Percentiles rank a stretch among this genome's conserved stretches.
These are phyloP conservation scores for Daldinia childiae DNA, from an alignment of 495 filamentous ascomycete genomes.

Conservation along the genomic window DNA sequence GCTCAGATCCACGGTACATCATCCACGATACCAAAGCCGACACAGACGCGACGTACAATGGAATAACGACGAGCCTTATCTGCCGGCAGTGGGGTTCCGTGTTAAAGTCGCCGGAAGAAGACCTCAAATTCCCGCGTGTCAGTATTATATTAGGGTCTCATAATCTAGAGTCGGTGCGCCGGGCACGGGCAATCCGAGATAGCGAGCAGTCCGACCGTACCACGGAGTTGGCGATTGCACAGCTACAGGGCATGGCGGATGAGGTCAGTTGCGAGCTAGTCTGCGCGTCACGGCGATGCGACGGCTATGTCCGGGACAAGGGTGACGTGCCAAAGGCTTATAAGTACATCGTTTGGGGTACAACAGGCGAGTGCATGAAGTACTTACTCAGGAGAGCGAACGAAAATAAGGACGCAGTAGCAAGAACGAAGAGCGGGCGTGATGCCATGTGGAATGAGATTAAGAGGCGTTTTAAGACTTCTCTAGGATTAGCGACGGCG, in stretches of 20 bases:
- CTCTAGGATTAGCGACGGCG: constrained; percentile 50
- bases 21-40: constrained; percentile 84
- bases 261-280: constrained; percentile 88
- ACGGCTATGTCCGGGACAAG: constrained; percentile 17
- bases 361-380: constrained; percentile 91
- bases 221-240: constrained; percentile 79
- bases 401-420: constrained; percentile 91
- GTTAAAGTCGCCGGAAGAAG: constrained; percentile 49
- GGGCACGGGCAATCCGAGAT: constrained; percentile 64
- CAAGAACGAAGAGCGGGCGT: constrained; percentile 76
- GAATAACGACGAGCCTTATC: constrained; percentile 51
- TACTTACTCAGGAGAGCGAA: constrained; percentile 85
- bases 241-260: constrained; percentile 97
- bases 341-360: constrained; percentile 94
- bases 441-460: constrained; percentile 79
- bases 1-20: constrained; percentile 77
- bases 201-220: constrained; percentile 54
- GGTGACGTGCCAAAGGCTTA: constrained; percentile 72
- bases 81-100: constrained; percentile 59
- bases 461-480: constrained; percentile 64
- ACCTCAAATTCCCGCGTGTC: constrained; percentile 66
- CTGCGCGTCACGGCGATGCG: constrained; percentile 55
- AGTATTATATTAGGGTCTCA: constrained; percentile 88
- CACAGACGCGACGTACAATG: constrained; percentile 65
- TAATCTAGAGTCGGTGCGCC: constrained; percentile 81